phyloP scores from a whole-genome alignment of 495 filamentous ascomycete genomes.

The Aspergillus baeticus region DNA sequence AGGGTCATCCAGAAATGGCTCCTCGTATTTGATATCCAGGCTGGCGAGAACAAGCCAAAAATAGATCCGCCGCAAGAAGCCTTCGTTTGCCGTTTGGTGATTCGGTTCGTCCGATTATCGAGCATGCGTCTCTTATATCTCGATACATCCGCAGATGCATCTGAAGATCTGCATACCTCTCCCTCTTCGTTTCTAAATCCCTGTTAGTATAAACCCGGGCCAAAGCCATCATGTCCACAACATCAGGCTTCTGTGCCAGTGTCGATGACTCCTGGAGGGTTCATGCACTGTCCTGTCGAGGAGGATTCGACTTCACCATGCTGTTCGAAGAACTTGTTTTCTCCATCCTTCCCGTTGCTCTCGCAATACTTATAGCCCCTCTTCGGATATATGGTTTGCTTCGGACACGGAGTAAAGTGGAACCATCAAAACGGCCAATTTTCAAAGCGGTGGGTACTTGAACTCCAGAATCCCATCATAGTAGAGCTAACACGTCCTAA shows the following conservation, averaged over 20 bases:
- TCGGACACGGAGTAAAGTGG: background rate
- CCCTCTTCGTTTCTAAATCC: background rate
- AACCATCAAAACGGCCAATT: background rate
- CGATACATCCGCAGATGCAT: background rate
- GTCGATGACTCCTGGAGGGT: slow-evolving; percentile 6
- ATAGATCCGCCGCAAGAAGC: background rate
- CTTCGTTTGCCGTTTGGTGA: background rate
- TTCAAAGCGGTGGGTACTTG: background rate
- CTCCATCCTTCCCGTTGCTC: background rate
- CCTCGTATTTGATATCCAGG: background rate
- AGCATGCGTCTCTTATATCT: background rate
- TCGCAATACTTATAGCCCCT: background rate
- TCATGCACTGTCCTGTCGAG: slow-evolving; percentile 1
- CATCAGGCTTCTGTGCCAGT: slow-evolving; percentile 1
- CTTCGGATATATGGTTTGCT: slow-evolving; percentile 5
- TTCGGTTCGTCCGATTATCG: background rate
- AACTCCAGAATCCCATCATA: background rate
- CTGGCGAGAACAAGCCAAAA: background rate
- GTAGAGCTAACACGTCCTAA: background rate
- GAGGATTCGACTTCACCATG: slow-evolving; percentile 3
- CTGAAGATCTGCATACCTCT: background rate
- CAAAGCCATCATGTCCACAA: background rate
- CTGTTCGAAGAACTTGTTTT: background rate
- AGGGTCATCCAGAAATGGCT: background rate
- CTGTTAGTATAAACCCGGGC: background rate